Evolutionary conservation across 2,329 filamentous ascomycete genomes (phyloP).

Genomic region (Didymella glomerata): DNA sequence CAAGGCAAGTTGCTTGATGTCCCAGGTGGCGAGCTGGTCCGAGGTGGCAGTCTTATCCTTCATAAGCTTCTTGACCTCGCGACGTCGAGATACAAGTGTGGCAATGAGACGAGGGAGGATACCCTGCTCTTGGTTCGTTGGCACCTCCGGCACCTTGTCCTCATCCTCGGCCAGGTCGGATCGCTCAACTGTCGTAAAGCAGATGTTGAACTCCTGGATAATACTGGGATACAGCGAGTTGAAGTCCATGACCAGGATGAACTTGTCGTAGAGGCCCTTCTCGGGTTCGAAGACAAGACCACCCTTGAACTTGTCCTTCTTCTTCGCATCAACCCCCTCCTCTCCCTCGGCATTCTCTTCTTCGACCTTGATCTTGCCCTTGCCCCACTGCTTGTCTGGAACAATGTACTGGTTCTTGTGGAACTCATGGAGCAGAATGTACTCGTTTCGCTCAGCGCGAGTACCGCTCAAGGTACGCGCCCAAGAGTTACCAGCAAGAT

Average conservation of each 20-base stretch:
- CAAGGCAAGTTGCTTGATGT: slow-evolving; percentile 95
- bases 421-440: slow-evolving; percentile 98
- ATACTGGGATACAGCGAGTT: slow-evolving; percentile 99
- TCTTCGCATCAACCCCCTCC: slow-evolving; percentile 77
- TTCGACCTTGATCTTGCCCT: slow-evolving; percentile 74
- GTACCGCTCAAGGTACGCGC: slow-evolving; percentile 94
- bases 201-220: slow-evolving; percentile 99
- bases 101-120: slow-evolving; percentile 91
- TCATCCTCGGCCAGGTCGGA: slow-evolving; percentile 76
- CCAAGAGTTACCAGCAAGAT: slow-evolving; percentile 98
- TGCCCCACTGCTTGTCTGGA: slow-evolving; percentile 89
- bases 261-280: slow-evolving; percentile 97
- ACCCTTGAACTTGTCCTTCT: slow-evolving; percentile 99
- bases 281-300: slow-evolving; percentile 98
- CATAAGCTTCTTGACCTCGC: slow-evolving; percentile 96
- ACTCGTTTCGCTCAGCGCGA: slow-evolving; percentile 96
- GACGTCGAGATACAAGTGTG: slow-evolving; percentile 85
- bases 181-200: slow-evolving; percentile 95
- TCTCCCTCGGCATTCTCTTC: slow-evolving; percentile 77
- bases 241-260: slow-evolving; percentile 99
- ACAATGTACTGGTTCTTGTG: slow-evolving; percentile 97
- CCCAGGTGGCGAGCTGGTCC: slow-evolving; percentile 92
- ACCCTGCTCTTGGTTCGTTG: slow-evolving; percentile 77
- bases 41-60: slow-evolving; percentile 87
- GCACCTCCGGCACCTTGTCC: slow-evolving; percentile 88